Evolutionary conservation across 768 basidiomycete genomes (phyloP).

Genomic region (Suillus brevipes): DNA sequence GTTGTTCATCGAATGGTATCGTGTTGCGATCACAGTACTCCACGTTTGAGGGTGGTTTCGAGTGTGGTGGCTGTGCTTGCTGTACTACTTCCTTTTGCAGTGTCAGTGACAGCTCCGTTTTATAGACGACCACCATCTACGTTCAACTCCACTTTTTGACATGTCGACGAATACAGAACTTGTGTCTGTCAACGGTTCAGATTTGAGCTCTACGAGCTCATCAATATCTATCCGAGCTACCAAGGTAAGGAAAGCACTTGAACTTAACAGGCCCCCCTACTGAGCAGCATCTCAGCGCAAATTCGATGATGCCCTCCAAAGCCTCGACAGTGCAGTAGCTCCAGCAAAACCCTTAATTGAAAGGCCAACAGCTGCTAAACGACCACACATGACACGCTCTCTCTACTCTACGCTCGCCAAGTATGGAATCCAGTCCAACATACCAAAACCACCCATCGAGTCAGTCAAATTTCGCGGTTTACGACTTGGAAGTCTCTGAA

Average conservation of each 20-base stretch:
- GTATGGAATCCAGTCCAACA: conserved; percentile 65
- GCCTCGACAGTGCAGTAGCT: conserved; percentile 63
- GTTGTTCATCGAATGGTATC: neutral
- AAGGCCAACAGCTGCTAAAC: conserved; percentile 46
- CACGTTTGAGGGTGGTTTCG: too few species aligned
- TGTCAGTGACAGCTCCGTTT: neutral
- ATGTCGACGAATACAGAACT: neutral
- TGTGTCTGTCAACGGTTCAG: conserved; percentile 12
- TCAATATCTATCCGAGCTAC: conserved; percentile 35
- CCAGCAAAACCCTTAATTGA: conserved; percentile 32
- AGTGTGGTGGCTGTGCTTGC: conserved; percentile 1
- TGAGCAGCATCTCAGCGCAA: conserved; percentile 55
- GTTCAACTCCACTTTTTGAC: neutral
- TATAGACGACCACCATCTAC: neutral
- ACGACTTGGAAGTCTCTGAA: conserved; percentile 3
- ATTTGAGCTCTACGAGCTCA: conserved; percentile 15
- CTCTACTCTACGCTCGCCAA: conserved; percentile 79
- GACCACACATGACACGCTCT: conserved; percentile 55
- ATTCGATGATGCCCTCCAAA: conserved; percentile 77
- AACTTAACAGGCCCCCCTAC: neutral
- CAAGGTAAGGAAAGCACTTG: conserved; percentile 37
- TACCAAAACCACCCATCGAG: conserved; percentile 34
- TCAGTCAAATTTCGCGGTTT: conserved; percentile 22
- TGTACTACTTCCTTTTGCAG: neutral
- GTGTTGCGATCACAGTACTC: neutral